Percentiles rank a stretch among this genome's conserved stretches.
Evolutionary conservation across 305 asterid species (phyloP).

Genomic region (Fraxinus greggii): DNA sequence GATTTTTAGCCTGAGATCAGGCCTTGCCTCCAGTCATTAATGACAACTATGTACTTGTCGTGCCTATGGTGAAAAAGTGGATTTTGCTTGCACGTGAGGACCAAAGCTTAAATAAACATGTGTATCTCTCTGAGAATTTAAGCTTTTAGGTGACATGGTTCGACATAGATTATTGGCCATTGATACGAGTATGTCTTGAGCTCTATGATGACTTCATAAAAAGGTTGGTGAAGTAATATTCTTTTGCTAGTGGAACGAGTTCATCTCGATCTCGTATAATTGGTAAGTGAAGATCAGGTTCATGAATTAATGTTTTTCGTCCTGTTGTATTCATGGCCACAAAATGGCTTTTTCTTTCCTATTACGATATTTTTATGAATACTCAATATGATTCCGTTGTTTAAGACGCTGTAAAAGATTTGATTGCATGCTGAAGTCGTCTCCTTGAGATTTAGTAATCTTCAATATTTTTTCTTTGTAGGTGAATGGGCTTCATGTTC

Average conservation of each 20-base stretch:
- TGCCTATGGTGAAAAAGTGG: background rate
- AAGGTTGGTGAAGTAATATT: background rate
- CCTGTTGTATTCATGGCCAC: background rate
- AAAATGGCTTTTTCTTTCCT: background rate
- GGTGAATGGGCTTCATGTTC: slow-evolving; percentile 80
- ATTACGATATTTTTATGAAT: background rate
- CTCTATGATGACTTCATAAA: background rate
- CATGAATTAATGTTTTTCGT: background rate
- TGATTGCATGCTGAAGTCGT: background rate
- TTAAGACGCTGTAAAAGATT: background rate
- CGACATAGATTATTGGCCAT: background rate
- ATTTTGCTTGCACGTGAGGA: background rate
- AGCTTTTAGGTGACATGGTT: background rate
- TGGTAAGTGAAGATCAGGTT: background rate
- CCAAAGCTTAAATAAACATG: background rate
- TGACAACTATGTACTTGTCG: background rate
- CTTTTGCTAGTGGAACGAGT: background rate
- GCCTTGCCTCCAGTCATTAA: background rate
- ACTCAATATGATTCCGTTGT: background rate
- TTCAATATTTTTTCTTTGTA: slow-evolving; percentile 19
- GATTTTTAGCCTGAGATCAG: background rate
- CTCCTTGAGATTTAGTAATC: background rate
- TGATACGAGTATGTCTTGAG: background rate
- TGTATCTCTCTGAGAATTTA: background rate
- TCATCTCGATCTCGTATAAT: background rate